phyloP scores from a whole-genome alignment of 768 basidiomycete genomes.

The Suillus lakei region DNA sequence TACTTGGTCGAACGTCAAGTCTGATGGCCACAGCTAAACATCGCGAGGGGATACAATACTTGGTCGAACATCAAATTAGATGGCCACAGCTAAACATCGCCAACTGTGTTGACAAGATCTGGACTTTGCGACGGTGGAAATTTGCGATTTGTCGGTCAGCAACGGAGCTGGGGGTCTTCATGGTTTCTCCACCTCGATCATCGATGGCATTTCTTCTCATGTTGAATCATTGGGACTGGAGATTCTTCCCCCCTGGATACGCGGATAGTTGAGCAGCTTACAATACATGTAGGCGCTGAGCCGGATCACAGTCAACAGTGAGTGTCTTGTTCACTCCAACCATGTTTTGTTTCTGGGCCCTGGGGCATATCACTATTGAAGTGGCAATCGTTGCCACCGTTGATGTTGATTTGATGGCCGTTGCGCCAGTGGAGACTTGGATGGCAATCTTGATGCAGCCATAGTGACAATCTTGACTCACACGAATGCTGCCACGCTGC shows the following conservation, averaged over 20 bases:
- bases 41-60: background rate
- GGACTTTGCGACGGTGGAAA: background rate
- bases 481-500: slow-evolving; percentile 6
- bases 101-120: background rate
- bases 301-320: background rate
- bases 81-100: background rate
- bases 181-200: background rate
- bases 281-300: background rate
- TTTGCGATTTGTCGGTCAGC: background rate
- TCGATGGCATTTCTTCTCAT: background rate
- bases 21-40: background rate
- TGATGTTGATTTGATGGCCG: background rate
- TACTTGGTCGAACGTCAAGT: background rate
- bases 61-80: background rate
- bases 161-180: background rate
- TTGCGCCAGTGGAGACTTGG: background rate
- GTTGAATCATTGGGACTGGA: background rate
- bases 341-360: background rate
- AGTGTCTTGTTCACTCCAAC: slow-evolving; percentile 14
- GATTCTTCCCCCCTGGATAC: background rate
- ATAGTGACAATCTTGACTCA: slow-evolving; percentile 10
- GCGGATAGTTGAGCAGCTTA: background rate
- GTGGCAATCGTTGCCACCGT: background rate
- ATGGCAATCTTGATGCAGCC: background rate
- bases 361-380: background rate